A percentile compares a stretch with the other conserved stretches of the same genome.
Conservation (phyloP, 2,329 filamentous ascomycete species). For the Gnomoniopsis smithogilvyi region DNA sequence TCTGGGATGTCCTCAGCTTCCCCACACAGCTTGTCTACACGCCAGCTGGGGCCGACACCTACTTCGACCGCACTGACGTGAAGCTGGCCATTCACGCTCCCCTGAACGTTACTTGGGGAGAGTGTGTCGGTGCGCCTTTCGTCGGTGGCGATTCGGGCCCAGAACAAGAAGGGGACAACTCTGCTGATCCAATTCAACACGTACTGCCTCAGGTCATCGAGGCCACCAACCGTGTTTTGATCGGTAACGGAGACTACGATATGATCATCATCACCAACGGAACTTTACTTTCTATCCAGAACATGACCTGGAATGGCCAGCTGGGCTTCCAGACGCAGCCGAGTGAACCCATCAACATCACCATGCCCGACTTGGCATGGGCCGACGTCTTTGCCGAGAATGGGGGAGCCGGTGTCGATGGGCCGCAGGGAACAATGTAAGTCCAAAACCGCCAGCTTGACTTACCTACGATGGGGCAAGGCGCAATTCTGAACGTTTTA, state of each 20-base stretch:
- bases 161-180: neutral
- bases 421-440: slow-evolving; percentile 3
- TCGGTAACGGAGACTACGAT: slow-evolving; percentile 8
- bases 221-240: neutral
- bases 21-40: slow-evolving; percentile 5
- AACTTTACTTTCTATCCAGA: slow-evolving; percentile 5
- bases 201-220: slow-evolving; percentile 1
- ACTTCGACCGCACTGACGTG: slow-evolving; percentile 11
- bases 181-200: neutral
- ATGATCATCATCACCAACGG: slow-evolving; percentile 10
- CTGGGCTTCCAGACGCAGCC: slow-evolving; percentile 12
- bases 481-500: no score
- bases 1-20: slow-evolving; percentile 39
- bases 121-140: neutral
- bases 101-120: neutral
- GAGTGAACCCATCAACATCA: neutral
- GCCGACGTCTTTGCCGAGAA: neutral
- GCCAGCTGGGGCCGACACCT: slow-evolving; percentile 1
- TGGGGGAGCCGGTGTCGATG: neutral
- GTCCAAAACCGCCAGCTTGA: no score
- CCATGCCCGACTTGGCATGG: slow-evolving; percentile 4
- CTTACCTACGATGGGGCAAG: neutral
- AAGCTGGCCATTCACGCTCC: slow-evolving; percentile 8
- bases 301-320: slow-evolving; percentile 11
- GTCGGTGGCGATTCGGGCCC: no score